Base-by-base conservation (phyloP, 2,329 filamentous ascomycete genomes). In the Venturia carpophila region DNA sequence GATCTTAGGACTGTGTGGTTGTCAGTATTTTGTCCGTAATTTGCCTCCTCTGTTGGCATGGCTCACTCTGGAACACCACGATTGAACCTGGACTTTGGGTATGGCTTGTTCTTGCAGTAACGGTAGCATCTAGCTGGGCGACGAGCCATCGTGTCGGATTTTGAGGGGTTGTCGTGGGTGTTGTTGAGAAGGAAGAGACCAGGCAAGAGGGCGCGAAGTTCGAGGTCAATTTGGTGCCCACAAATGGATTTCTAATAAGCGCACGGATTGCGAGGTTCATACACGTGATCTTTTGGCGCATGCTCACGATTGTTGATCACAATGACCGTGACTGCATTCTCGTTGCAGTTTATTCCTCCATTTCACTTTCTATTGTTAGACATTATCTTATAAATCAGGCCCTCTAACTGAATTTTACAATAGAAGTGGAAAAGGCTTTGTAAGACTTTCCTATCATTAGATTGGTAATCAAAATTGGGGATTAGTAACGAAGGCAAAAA, bases 61-160 rank as follows among this genome's bases (percentile, higher is more conserved):
- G 41, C 63, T 45, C 52, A 64, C 63, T 66, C 63, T 39, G 83
- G 83, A 73, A 97, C 92, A 97, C 94, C 94, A 86, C 94, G 92
- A 90, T 99, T 99, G 90, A 97, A 99, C 77, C 94, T 91, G 76
- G 92, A 97, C 90, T 99, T 99, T 75, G 94, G 94, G 84, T 97
- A 97, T 81, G 93, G 91, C 89, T 94, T 66, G 60, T 66, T 66
- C 64, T 99, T 99, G 92, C 94, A 99, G 90, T 99, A 99, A 79
- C 94, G 89, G 88, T 96, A 99, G 86, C 94, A 99, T 86, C 94
- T 90, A 79, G 94, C 94, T 79, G 94, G 94, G 90, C 94, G 92
- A 83, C 94, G 92, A 79, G 94, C 94, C 94, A 99, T 99, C 82
- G 76, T 70, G 75, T 74, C 72, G 75, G 72, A 71, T 78, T 76